A percentile compares a stretch with the other conserved stretches of the same genome.
Conservation (phyloP, 352 stramenopile species). For the Phytophthora tubulina region DNA sequence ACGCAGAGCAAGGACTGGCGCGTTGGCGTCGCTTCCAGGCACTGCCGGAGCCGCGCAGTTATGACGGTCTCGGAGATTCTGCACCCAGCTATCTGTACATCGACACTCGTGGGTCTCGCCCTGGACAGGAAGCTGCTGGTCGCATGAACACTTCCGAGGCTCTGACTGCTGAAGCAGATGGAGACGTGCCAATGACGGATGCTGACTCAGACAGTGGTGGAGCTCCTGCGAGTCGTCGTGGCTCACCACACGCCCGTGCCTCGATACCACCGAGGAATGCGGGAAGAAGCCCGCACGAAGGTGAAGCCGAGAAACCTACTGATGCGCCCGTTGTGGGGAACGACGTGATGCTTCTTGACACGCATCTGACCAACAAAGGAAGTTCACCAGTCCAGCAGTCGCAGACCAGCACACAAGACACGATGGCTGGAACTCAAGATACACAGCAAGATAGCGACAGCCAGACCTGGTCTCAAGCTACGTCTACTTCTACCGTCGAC, state of each 20-base stretch:
- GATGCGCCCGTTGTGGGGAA: slow-evolving; percentile 7
- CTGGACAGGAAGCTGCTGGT: slow-evolving; percentile 12
- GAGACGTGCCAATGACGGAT: slow-evolving; percentile 50
- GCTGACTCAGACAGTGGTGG: slow-evolving; percentile 23
- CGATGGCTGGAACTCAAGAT: slow-evolving; percentile 19
- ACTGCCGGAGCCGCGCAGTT: slow-evolving; percentile 25
- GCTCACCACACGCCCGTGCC: not conserved
- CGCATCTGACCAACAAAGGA: not conserved
- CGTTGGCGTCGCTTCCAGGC: slow-evolving; percentile 43
- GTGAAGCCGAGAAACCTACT: slow-evolving; percentile 3
- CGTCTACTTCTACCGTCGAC: slow-evolving; percentile 7
- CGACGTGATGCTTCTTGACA: slow-evolving; percentile 21
- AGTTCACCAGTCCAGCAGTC: slow-evolving; percentile 8
- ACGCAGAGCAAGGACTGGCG: slow-evolving; percentile 40
- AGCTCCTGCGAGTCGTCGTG: slow-evolving; percentile 5
- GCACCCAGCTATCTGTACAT: slow-evolving; percentile 69
- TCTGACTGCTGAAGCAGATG: slow-evolving; percentile 28
- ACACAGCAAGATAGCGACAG: slow-evolving; percentile 23
- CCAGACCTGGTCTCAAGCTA: slow-evolving; percentile 20
- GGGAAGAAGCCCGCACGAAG: slow-evolving; percentile 37
- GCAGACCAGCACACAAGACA: slow-evolving; percentile 30
- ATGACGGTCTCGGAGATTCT: slow-evolving; percentile 40
- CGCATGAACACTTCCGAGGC: slow-evolving; percentile 3
- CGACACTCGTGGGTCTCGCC: slow-evolving; percentile 51
- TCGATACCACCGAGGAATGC: slow-evolving; percentile 15